These are phyloP conservation scores for Macadamia integrifolia DNA, from an alignment of 164 flowering plant species.

Conservation along the genomic window DNA sequence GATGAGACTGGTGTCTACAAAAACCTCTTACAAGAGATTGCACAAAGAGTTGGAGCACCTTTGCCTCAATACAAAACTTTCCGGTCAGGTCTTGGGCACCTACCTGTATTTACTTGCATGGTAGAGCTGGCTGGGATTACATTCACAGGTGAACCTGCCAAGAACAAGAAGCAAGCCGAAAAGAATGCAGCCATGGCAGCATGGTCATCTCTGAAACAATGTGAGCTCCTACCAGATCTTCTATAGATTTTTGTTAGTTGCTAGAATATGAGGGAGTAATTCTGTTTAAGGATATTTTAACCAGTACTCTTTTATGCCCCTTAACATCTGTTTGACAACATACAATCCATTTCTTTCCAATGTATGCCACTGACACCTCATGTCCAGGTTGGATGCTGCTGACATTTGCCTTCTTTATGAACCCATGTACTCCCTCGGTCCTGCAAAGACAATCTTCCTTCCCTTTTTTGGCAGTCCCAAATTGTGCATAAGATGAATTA, in stretches of 20 bases:
- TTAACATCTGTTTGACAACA: not conserved
- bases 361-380: too few species aligned
- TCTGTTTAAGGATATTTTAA: not conserved
- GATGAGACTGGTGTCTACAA: slow-evolving; percentile 99
- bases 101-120: slow-evolving; percentile 82
- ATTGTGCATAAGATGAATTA: too few species aligned
- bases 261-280: not conserved
- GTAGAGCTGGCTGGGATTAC: slow-evolving; percentile 88
- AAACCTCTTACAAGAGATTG: slow-evolving; percentile 90
- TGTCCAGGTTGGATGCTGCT: not conserved
- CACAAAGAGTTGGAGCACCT: slow-evolving; percentile 96
- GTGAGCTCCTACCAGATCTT: slow-evolving; percentile 37
- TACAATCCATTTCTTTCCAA: too few species aligned
- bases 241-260: slow-evolving; percentile 4
- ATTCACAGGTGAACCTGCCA: slow-evolving; percentile 92
- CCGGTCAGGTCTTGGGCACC: slow-evolving; percentile 87
- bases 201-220: slow-evolving; percentile 87
- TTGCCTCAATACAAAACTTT: slow-evolving; percentile 76
- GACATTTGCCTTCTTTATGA: not conserved
- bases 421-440: too few species aligned
- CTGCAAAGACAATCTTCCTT: too few species aligned
- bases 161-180: slow-evolving; percentile 97
- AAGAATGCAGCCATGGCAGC: slow-evolving; percentile 98
- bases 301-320: not conserved
- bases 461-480: too few species aligned